phyloP scores from a whole-genome alignment of 2,329 filamentous ascomycete species.

The Aspergillus thermomutatus region DNA sequence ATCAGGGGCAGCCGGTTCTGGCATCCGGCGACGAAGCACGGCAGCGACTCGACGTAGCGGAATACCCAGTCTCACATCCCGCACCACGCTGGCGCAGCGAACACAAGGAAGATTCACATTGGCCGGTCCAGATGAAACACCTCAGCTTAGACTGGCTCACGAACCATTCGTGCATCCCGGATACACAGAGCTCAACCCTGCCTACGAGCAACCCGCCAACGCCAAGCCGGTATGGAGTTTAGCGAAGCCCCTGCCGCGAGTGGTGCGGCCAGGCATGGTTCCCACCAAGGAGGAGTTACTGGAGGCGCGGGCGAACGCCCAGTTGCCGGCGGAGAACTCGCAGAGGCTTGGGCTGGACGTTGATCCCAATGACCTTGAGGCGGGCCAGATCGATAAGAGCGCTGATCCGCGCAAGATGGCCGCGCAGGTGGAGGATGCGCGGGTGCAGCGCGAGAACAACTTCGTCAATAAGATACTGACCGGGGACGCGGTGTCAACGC shows the following conservation, averaged over 20 bases:
- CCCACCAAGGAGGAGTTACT: slow-evolving; percentile 41
- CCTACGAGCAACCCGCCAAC: slow-evolving; percentile 51
- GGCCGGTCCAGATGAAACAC: slow-evolving; percentile 30
- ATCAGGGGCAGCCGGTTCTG: background rate
- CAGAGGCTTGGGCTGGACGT: slow-evolving; percentile 34
- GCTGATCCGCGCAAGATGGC: slow-evolving; percentile 39
- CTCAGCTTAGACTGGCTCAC: slow-evolving; percentile 31
- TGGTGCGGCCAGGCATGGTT: slow-evolving; percentile 53
- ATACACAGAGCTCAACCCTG: slow-evolving; percentile 52
- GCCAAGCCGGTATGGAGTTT: slow-evolving; percentile 53
- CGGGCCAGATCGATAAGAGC: slow-evolving; percentile 39
- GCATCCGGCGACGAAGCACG: slow-evolving; percentile 22
- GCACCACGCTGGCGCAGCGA: slow-evolving; percentile 24
- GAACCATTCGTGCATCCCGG: slow-evolving; percentile 52
- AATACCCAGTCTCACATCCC: slow-evolving; percentile 22
- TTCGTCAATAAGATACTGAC: slow-evolving; percentile 34
- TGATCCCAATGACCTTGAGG: slow-evolving; percentile 43
- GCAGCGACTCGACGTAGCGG: slow-evolving; percentile 15
- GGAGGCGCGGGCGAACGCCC: slow-evolving; percentile 27
- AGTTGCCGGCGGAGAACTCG: slow-evolving; percentile 31
- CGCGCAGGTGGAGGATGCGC: slow-evolving; percentile 45
- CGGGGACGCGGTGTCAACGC: slow-evolving; percentile 21
- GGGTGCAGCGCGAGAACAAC: slow-evolving; percentile 39
- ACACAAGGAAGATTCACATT: slow-evolving; percentile 31
- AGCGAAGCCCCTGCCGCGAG: slow-evolving; percentile 53